phyloP scores from a whole-genome alignment of 1,284 basidiomycete genomes.

The Ceratobasidium sp. region DNA sequence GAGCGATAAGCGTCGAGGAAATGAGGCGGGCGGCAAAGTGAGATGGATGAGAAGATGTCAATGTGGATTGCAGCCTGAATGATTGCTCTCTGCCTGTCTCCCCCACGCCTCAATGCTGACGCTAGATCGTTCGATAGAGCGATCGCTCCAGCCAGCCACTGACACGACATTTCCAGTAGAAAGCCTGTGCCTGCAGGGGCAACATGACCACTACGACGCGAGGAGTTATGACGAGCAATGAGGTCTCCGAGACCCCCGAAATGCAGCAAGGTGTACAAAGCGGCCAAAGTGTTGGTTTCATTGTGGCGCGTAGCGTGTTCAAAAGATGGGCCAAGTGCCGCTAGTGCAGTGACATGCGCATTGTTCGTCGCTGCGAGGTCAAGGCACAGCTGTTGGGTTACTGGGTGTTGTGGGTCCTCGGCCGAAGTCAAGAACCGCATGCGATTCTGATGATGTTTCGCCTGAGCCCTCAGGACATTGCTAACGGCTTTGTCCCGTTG shows the following conservation, averaged over 20 bases:
- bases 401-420: constrained; percentile 33
- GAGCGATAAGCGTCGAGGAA: constrained; percentile 35
- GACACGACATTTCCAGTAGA: constrained; percentile 26
- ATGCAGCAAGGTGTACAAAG: constrained; percentile 26
- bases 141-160: constrained; percentile 23
- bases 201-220: constrained; percentile 16
- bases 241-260: constrained; percentile 37
- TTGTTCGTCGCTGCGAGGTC: constrained; percentile 32
- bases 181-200: constrained; percentile 9
- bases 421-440: constrained; percentile 37
- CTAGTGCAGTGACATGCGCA: constrained; percentile 21
- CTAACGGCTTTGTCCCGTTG: constrained; percentile 21
- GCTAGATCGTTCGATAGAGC: constrained; percentile 25
- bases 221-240: constrained; percentile 19
- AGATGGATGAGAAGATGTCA: constrained; percentile 34
- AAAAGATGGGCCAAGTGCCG: constrained; percentile 12
- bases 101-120: constrained; percentile 32
- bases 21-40: constrained; percentile 27
- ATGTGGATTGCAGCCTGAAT: constrained; percentile 39
- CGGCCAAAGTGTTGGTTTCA: constrained; percentile 15
- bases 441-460: constrained; percentile 36
- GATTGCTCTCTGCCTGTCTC: constrained; percentile 28
- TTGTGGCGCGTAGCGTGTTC: constrained; percentile 11
- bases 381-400: constrained; percentile 19
- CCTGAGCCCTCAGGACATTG: constrained; percentile 19